These are phyloP conservation scores for Phellinidium pouzarii DNA, from an alignment of 1,284 basidiomycete species.

Conservation along the genomic window DNA sequence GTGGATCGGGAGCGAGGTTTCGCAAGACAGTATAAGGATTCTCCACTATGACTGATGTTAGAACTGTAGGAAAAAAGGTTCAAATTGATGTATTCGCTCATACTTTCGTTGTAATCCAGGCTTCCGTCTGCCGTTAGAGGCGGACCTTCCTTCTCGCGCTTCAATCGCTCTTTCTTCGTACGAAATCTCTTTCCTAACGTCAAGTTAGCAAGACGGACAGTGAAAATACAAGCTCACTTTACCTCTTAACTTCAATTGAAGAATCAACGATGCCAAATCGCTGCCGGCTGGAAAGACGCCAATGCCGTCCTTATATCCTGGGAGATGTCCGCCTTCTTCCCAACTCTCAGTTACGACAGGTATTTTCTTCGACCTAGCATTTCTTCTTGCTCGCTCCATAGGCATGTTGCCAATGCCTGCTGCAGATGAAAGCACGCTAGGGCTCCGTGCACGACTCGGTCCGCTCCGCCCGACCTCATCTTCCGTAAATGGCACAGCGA, in stretches of 20 bases:
- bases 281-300: slow-evolving; percentile 62
- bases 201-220: not conserved
- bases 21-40: slow-evolving; percentile 67
- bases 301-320: slow-evolving; percentile 67
- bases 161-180: slow-evolving; percentile 70
- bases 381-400: slow-evolving; percentile 4
- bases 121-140: slow-evolving; percentile 64
- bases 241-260: slow-evolving; percentile 69
- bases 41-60: slow-evolving; percentile 47
- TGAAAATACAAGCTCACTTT: slow-evolving; percentile 8
- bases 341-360: slow-evolving; percentile 37
- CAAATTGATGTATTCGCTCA: slow-evolving; percentile 27
- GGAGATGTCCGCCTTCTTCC: slow-evolving; percentile 62
- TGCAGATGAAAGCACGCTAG: slow-evolving; percentile 16
- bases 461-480: not conserved
- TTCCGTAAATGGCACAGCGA: not conserved
- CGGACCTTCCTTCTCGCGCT: slow-evolving; percentile 66
- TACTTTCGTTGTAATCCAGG: slow-evolving; percentile 65
- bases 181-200: slow-evolving; percentile 60
- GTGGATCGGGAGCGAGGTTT: slow-evolving; percentile 51
- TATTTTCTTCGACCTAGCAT: slow-evolving; percentile 12
- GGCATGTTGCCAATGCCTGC: slow-evolving; percentile 7
- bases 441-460: slow-evolving; percentile 7
- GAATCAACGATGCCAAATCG: slow-evolving; percentile 61
- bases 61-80: slow-evolving; percentile 13